Base-by-base conservation (phyloP, 805 yeast species). In the Barnettozyma siamensis region DNA sequence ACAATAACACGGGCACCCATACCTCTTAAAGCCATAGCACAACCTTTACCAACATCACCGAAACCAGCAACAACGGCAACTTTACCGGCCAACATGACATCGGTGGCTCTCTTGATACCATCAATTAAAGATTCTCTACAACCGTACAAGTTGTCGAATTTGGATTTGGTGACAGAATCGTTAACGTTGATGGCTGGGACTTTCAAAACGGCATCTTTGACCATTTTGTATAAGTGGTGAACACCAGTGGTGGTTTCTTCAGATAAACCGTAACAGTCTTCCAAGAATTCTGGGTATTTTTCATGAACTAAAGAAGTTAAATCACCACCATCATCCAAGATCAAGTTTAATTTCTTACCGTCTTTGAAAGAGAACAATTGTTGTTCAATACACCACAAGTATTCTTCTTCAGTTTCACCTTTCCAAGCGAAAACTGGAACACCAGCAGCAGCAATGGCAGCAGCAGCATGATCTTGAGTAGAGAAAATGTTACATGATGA, bases 191-290 rank as follows among this genome's bases (percentile, higher is more conserved):
- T 91, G 68, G 99, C 98, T 66, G 99, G 99, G 42, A 91, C 97
- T 82, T 89, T 91, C 72, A 91, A 80, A 54, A 72, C 68, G 55
- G 80, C 83, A 48, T 91, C 95, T 71, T 74, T 85, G 63, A 93
- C 68, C 95, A 88, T 84, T 78, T 83, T 85, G 89, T 91, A 93
- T 63, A 91, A 78, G 75, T 93, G 96, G 80, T 93, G 98, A 61
- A 91, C 98, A 85, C 99, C 99, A 55, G 99, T 91, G 67, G 99
- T 91, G 73, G 99, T 91, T 80, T 91, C 99, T 80, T 91, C 99
- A 55, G 95, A 85, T 54, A 91, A 70, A 74, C 99, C 99, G 76
- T 55, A 88, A 78, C 98, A 93, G 69, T 69, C 95, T 55, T 83
- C 78, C 70, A 91, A 79, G 89, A 87, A 83, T 74, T 91, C 97